Evolutionary conservation across 768 basidiomycete genomes (phyloP).

Genomic region (Phaffia australis): DNA sequence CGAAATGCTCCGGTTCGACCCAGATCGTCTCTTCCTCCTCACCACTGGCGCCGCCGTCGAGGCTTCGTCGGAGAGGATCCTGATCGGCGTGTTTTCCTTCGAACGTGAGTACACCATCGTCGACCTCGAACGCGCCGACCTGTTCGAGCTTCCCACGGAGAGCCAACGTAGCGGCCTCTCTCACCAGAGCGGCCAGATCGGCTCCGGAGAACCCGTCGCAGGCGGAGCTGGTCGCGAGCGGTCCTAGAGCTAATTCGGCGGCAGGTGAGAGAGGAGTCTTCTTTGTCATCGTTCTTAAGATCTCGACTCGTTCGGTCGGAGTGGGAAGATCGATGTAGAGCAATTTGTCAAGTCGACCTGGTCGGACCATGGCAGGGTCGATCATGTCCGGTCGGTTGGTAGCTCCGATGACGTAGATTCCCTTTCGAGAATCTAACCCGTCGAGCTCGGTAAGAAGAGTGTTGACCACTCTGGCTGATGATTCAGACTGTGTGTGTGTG

Average conservation of each 20-base stretch:
- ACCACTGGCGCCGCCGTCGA: conserved; percentile 26
- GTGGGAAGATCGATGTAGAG: conserved; percentile 82
- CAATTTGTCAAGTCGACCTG: conserved; percentile 84
- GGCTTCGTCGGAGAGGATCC: conserved; percentile 14
- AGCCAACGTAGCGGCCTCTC: conserved; percentile 82
- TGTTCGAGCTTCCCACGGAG: conserved; percentile 48
- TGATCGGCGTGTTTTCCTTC: conserved; percentile 25
- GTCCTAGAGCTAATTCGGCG: conserved; percentile 35
- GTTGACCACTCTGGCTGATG: conserved; percentile 84
- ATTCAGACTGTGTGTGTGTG: conserved; percentile 85
- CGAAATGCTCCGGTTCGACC: conserved; percentile 61
- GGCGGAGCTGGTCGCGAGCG: conserved; percentile 46
- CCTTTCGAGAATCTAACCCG: conserved; percentile 72
- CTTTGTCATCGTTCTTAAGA: conserved; percentile 60
- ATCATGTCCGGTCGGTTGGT: conserved; percentile 96
- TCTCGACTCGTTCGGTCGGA: conserved; percentile 64
- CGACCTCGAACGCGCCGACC: conserved; percentile 55
- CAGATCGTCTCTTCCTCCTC: conserved; percentile 37
- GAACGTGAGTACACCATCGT: conserved; percentile 42
- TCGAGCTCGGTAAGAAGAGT: conserved; percentile 89
- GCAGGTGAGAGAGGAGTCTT: conserved; percentile 55
- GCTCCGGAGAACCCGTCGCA: conserved; percentile 90
- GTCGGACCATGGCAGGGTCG: conserved; percentile 95
- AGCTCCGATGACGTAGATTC: conserved; percentile 86
- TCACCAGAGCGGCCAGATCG: conserved; percentile 73